These are phyloP conservation scores for Conringia planisiliqua DNA, from an alignment of 345 rosid genomes.

Conservation along the genomic window DNA sequence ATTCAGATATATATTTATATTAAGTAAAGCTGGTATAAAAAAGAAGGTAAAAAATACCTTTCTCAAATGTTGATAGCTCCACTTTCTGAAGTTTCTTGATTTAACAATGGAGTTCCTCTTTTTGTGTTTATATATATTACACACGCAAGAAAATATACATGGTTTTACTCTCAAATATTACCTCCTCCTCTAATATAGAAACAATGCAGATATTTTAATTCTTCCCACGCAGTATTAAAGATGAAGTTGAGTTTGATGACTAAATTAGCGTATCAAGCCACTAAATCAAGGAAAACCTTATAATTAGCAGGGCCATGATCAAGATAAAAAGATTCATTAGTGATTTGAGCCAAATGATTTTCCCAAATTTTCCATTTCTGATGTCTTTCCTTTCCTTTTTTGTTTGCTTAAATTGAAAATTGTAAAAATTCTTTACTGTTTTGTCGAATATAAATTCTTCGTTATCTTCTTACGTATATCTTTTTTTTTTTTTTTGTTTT, in stretches of 20 bases:
- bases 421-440: too few species aligned
- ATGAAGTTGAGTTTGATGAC: conserved; percentile 6
- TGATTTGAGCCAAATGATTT: conserved; percentile 1
- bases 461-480: too few species aligned
- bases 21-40: neutral
- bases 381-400: neutral
- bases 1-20: neutral
- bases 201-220: neutral
- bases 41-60: conserved; percentile 17
- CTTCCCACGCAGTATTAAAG: conserved; percentile 10
- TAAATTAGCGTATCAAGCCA: neutral
- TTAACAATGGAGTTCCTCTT: conserved; percentile 28
- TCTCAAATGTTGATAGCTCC: conserved; percentile 4
- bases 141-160: conserved; percentile 9
- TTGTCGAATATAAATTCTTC: too few species aligned
- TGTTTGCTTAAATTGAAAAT: neutral
- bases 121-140: conserved; percentile 24
- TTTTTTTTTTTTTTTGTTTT: too few species aligned
- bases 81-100: conserved; percentile 34
- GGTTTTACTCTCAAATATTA: conserved; percentile 8
- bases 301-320: conserved; percentile 5
- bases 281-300: neutral
- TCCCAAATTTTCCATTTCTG: neutral
- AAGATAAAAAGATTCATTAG: neutral
- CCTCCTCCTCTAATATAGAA: conserved; percentile 12